Evolutionary conservation across 2,329 filamentous ascomycete genomes (phyloP).

Genomic region (Endothia cerciana): DNA sequence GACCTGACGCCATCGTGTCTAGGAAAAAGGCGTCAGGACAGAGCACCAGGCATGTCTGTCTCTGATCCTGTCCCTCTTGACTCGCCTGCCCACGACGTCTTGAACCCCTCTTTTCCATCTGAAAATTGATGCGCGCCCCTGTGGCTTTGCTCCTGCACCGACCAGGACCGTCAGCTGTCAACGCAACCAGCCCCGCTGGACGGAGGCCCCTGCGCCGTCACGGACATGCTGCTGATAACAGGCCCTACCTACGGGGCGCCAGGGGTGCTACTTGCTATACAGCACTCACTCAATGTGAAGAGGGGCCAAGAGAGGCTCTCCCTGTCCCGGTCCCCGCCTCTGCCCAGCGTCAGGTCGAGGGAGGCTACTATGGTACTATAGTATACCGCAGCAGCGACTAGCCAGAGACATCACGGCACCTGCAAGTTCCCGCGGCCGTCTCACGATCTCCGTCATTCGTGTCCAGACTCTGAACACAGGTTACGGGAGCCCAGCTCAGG

Average conservation of each 20-base stretch:
- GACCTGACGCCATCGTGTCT: conserved; percentile 5
- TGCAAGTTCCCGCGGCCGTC: background rate
- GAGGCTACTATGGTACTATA: background rate
- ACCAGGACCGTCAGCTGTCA: background rate
- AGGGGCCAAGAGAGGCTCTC: background rate
- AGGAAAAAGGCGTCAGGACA: background rate
- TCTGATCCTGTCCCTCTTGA: background rate
- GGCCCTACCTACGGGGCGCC: too few species aligned
- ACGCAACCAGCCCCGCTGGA: conserved; percentile 10
- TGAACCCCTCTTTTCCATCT: background rate
- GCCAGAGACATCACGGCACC: background rate
- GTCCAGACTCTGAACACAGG: too few species aligned
- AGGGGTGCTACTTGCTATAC: too few species aligned
- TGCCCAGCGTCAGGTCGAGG: background rate
- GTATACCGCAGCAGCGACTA: background rate
- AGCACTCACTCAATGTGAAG: background rate
- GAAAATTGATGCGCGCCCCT: conserved; percentile 11
- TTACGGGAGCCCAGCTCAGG: background rate
- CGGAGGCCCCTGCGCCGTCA: background rate
- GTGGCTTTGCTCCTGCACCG: conserved; percentile 1
- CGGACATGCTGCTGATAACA: too few species aligned
- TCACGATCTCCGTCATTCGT: too few species aligned
- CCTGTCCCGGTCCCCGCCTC: background rate
- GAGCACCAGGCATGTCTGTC: background rate
- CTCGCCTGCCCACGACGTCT: too few species aligned